These are phyloP conservation scores for Recurvomyces mirabilis DNA, from an alignment of 495 filamentous ascomycete species.

Conservation along the genomic window DNA sequence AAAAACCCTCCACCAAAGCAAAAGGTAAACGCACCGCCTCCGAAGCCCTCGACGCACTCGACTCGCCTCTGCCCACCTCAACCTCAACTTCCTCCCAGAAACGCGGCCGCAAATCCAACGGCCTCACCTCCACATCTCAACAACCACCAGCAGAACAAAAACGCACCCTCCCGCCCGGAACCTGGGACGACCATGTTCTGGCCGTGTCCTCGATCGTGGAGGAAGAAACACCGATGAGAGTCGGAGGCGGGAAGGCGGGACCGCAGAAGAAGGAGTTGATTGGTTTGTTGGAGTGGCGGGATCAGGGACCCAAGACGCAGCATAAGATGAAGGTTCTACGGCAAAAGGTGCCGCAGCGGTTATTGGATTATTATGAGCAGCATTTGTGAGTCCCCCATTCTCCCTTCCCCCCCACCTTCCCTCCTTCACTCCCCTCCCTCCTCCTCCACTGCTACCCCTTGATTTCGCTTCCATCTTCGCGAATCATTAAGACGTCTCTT, in stretches of 20 bases:
- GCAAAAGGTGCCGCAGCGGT: conserved; percentile 34
- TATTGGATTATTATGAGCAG: conserved; percentile 33
- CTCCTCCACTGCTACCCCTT: neutral
- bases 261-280: conserved; percentile 27
- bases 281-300: conserved; percentile 46
- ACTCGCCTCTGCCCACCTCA: conserved; percentile 20
- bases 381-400: conserved; percentile 28
- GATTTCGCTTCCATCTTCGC: neutral
- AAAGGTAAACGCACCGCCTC: conserved; percentile 28
- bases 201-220: conserved; percentile 44
- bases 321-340: conserved; percentile 28
- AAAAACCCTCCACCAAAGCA: conserved; percentile 21
- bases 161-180: conserved; percentile 39
- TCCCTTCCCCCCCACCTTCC: no score
- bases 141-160: conserved; percentile 21
- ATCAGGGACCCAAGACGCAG: conserved; percentile 31
- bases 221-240: conserved; percentile 28
- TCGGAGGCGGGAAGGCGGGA: conserved; percentile 1
- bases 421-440: no score
- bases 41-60: conserved; percentile 9
- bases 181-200: conserved; percentile 47
- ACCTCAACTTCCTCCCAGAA: conserved; percentile 19
- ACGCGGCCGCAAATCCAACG: conserved; percentile 8
- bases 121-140: neutral
- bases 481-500: neutral